phyloP scores from a whole-genome alignment of 208 protist species.

The Naegleria fowleri region DNA sequence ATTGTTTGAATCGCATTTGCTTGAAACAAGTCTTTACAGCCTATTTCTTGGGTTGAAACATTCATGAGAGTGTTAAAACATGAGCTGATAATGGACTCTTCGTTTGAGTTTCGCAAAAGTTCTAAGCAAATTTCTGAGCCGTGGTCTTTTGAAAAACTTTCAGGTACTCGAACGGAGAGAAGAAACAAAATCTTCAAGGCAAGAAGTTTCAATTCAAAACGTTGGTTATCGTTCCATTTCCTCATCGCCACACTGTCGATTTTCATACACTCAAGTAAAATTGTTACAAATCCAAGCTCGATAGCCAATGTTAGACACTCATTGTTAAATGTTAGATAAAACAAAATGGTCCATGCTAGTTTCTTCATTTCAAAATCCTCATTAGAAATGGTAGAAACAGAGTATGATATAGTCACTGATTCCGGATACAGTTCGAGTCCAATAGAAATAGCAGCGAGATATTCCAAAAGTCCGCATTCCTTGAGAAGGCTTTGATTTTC shows the following conservation, averaged over 20 bases:
- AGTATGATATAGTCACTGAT: not conserved
- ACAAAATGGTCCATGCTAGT: not conserved
- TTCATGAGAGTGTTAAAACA: not conserved
- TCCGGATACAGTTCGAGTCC: not conserved
- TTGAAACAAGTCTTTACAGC: not conserved
- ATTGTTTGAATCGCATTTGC: not conserved
- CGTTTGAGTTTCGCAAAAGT: not conserved
- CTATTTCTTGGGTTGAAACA: not conserved
- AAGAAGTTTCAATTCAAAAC: not conserved
- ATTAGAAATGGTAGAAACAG: not conserved
- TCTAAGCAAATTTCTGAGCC: not conserved
- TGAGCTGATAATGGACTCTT: not conserved
- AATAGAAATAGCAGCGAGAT: not conserved
- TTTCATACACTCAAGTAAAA: not conserved
- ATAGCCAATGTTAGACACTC: not conserved
- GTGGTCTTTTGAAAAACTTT: not conserved
- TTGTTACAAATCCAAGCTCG: not conserved
- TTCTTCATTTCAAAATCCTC: constrained; percentile 13
- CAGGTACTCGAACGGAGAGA: not conserved
- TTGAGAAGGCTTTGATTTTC: not conserved
- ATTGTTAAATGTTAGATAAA: not conserved
- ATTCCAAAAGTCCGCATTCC: not conserved
- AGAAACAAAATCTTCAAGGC: not conserved
- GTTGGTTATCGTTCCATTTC: not conserved
- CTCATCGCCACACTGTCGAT: not conserved